These are phyloP conservation scores for Coemansia sp. DNA, from an alignment of 192 early-diverging fungal genomes.

Conservation along the genomic window DNA sequence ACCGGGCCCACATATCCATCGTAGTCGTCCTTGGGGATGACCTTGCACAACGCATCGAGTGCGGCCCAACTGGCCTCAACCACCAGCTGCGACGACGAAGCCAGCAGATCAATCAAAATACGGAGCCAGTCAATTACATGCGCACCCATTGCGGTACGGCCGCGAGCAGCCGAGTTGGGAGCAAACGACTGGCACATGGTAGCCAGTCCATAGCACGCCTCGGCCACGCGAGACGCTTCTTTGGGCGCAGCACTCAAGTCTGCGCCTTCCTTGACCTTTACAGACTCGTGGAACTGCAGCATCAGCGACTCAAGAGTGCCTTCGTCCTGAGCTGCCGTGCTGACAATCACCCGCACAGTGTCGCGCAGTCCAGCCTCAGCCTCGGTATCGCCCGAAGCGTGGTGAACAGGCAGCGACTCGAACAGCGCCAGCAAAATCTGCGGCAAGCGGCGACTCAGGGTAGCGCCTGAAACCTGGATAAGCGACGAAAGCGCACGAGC, in stretches of 20 bases:
- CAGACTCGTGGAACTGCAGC: constrained; percentile 71
- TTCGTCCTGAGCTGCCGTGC: constrained; percentile 70
- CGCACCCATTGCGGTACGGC: constrained; percentile 46
- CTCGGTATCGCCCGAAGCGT: constrained; percentile 52
- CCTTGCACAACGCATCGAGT: constrained; percentile 74
- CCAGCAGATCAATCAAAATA: constrained; percentile 70
- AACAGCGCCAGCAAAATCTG: constrained; percentile 81
- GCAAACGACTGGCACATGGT: constrained; percentile 45
- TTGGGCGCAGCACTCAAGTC: constrained; percentile 14
- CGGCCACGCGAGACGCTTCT: constrained; percentile 37
- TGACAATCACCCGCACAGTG: constrained; percentile 68
- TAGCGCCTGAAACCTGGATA: constrained; percentile 82
- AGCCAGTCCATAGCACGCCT: constrained; percentile 44
- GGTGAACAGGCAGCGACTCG: constrained; percentile 67
- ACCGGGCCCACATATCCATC: constrained; percentile 73
- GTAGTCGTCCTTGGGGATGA: constrained; percentile 84
- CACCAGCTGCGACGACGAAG: constrained; percentile 55
- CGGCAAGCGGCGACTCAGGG: constrained; percentile 74
- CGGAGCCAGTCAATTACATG: constrained; percentile 83
- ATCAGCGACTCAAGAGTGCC: constrained; percentile 80
- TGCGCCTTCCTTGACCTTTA: constrained; percentile 54
- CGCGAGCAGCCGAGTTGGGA: constrained; percentile 38
- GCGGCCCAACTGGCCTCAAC: constrained; percentile 77
- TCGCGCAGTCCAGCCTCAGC: constrained; percentile 67
- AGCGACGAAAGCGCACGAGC: constrained; percentile 85